phyloP scores from a whole-genome alignment of 2,329 filamentous ascomycete species.

The Trichoderma koningii region DNA sequence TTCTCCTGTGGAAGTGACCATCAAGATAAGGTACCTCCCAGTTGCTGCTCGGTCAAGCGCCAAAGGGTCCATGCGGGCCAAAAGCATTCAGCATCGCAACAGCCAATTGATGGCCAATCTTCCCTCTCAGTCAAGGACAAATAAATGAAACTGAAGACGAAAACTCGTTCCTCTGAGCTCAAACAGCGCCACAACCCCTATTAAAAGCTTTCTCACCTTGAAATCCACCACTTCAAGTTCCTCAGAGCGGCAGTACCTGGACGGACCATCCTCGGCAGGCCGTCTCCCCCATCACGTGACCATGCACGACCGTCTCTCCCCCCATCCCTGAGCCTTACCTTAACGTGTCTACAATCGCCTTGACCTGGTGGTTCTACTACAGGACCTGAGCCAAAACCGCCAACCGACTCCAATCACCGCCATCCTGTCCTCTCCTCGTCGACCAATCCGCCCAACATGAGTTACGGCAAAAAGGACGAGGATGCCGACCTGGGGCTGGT shows the following conservation, averaged over 20 bases:
- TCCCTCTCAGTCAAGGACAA: no score
- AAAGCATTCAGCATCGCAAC: no score
- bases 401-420: slow-evolving; percentile 38
- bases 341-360: slow-evolving; percentile 37
- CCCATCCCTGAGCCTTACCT: slow-evolving; percentile 38
- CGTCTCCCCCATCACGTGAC: slow-evolving; percentile 39
- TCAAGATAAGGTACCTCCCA: background rate
- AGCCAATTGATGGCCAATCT: no score
- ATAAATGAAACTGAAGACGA: no score
- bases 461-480: slow-evolving; percentile 99
- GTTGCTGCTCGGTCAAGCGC: background rate
- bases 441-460: slow-evolving; percentile 66
- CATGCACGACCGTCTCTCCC: slow-evolving; percentile 31
- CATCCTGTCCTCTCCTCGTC: slow-evolving; percentile 34
- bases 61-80: background rate
- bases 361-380: slow-evolving; percentile 44
- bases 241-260: background rate
- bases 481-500: slow-evolving; percentile 91
- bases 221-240: no score
- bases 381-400: slow-evolving; percentile 38
- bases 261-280: slow-evolving; percentile 23
- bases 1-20: no score
- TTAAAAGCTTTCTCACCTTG: background rate
- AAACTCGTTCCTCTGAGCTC: no score
- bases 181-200: background rate